phyloP scores from a whole-genome alignment of 2,329 filamentous ascomycete genomes.

The Ophiosphaerella herpotricha region DNA sequence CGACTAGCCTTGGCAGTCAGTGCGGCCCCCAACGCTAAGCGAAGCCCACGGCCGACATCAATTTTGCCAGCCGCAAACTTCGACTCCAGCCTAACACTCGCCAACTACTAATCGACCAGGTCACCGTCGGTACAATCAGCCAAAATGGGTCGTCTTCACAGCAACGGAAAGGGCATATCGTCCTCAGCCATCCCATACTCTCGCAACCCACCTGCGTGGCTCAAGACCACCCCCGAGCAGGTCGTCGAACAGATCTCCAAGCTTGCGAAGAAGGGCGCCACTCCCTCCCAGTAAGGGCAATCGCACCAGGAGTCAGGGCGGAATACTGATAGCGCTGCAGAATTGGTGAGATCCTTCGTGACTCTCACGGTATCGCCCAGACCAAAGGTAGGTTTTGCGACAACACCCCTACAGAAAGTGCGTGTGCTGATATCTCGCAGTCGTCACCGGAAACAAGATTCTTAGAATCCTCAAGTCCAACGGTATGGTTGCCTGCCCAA shows the following conservation, averaged over 20 bases:
- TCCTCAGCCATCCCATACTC: conserved; percentile 96
- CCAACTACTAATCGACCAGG: conserved; percentile 30
- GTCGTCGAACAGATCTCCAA: conserved; percentile 99
- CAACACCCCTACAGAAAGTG: neutral
- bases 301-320: neutral
- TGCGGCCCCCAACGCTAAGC: conserved; percentile 2
- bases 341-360: conserved; percentile 98
- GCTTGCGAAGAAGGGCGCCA: conserved; percentile 98
- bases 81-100: conserved; percentile 27
- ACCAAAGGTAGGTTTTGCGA: conserved; percentile 76
- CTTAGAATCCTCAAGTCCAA: conserved; percentile 97
- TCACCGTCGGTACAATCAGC: conserved; percentile 29
- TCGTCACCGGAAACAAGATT: conserved; percentile 89
- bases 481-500: conserved; percentile 71
- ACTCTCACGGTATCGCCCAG: conserved; percentile 97
- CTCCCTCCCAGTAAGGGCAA: conserved; percentile 72
- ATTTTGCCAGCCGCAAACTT: conserved; percentile 15
- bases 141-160: conserved; percentile 97
- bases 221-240: conserved; percentile 98
- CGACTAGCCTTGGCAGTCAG: neutral
- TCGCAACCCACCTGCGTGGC: conserved; percentile 87
- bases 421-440: conserved; percentile 45
- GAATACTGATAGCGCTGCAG: conserved; percentile 19
- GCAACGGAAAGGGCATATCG: conserved; percentile 99
- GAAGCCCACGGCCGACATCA: conserved; percentile 28